Percentiles rank a stretch among this genome's conserved stretches.
These are phyloP conservation scores for Ustilago trichophora DNA, from an alignment of 1,284 basidiomycete genomes.

Conservation along the genomic window DNA sequence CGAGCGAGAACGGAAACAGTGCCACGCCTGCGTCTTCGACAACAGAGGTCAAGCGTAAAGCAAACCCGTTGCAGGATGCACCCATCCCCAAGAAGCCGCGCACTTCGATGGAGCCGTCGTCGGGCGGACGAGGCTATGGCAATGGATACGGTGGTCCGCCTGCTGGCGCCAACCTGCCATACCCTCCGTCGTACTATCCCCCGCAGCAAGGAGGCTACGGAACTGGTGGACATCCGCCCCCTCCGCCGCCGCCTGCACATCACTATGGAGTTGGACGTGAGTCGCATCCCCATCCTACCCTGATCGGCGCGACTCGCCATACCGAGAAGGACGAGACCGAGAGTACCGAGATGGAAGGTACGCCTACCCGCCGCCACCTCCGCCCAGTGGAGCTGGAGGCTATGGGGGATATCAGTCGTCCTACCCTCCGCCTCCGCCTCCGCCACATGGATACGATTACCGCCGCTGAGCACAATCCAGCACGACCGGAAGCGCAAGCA, in stretches of 20 bases:
- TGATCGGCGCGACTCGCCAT: constrained; percentile 37
- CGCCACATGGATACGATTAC: constrained; percentile 39
- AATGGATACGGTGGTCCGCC: constrained; percentile 33
- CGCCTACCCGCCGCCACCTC: constrained; percentile 33
- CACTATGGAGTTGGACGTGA: constrained; percentile 32
- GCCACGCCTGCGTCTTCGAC: constrained; percentile 6
- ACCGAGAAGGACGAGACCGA: constrained; percentile 41
- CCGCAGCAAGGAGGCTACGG: constrained; percentile 16
- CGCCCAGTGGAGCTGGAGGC: constrained; percentile 15
- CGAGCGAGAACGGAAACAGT: constrained; percentile 18
- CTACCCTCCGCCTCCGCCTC: constrained; percentile 26
- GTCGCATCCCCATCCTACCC: constrained; percentile 21
- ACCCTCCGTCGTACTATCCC: constrained; percentile 27
- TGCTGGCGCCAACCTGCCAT: constrained; percentile 13
- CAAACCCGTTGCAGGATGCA: constrained; percentile 38
- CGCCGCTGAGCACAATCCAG: constrained; percentile 34
- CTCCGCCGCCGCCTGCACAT: constrained; percentile 13
- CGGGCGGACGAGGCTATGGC: constrained; percentile 21
- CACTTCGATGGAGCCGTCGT: constrained; percentile 39
- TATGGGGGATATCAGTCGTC: constrained; percentile 23
- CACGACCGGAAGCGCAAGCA: too few relatives aligned
- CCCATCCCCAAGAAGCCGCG: constrained; percentile 53
- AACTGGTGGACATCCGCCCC: constrained; percentile 11
- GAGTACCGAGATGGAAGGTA: constrained; percentile 39
- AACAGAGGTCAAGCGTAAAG: constrained; percentile 39